Percentiles rank a stretch among this genome's conserved stretches.
phyloP scores from a whole-genome alignment of 352 stramenopile species.

The Pythium phragmiticola region DNA sequence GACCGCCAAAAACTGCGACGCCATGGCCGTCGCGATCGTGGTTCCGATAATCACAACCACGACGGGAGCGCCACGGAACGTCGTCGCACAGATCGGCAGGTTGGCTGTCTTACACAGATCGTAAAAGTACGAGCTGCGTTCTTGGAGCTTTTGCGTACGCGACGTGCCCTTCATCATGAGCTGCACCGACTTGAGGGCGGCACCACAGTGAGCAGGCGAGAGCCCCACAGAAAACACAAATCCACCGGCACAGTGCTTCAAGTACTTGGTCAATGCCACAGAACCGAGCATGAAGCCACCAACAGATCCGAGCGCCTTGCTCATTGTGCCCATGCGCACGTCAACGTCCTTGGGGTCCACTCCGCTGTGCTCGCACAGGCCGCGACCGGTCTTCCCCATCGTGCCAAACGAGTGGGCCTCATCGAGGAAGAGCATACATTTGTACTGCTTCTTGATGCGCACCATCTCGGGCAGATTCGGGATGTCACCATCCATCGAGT shows the following conservation, averaged over 20 bases:
- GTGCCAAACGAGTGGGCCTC: slow-evolving; percentile 43
- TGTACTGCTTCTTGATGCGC: slow-evolving; percentile 38
- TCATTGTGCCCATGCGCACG: slow-evolving; percentile 47
- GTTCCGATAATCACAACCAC: slow-evolving; percentile 79
- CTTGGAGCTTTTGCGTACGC: slow-evolving; percentile 61
- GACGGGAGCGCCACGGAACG: slow-evolving; percentile 68
- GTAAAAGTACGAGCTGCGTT: slow-evolving; percentile 73
- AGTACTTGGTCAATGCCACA: slow-evolving; percentile 31
- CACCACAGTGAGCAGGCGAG: slow-evolving; percentile 61
- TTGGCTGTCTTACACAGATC: slow-evolving; percentile 66
- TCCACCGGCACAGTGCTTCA: slow-evolving; percentile 40
- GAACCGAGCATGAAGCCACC: slow-evolving; percentile 41
- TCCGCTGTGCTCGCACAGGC: slow-evolving; percentile 34
- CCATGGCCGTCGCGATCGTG: slow-evolving; percentile 75
- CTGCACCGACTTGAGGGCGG: slow-evolving; percentile 66
- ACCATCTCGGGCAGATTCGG: slow-evolving; percentile 32
- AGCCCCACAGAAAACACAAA: slow-evolving; percentile 53
- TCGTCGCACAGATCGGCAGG: slow-evolving; percentile 57
- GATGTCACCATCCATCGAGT: slow-evolving; percentile 45
- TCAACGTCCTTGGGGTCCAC: slow-evolving; percentile 34
- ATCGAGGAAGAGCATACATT: slow-evolving; percentile 37
- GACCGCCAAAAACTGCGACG: slow-evolving; percentile 56
- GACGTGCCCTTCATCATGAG: slow-evolving; percentile 60
- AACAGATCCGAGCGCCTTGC: slow-evolving; percentile 37
- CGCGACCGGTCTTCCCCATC: slow-evolving; percentile 39